phyloP scores from a whole-genome alignment of 768 basidiomycete species.

The Ramaria sp. region DNA sequence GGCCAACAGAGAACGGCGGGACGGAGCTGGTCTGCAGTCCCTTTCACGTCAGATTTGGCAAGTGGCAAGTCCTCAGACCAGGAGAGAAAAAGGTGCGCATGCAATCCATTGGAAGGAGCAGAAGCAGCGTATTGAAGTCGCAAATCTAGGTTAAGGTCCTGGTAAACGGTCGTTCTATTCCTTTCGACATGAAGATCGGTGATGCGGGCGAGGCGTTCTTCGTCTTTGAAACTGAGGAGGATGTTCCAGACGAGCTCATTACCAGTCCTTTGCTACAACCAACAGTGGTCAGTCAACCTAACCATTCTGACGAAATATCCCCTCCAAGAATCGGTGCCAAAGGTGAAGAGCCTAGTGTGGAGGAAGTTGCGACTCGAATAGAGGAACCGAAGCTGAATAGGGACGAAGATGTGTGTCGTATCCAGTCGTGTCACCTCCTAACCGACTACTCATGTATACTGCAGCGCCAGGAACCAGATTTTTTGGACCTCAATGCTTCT shows the following conservation, averaged over 20 bases:
- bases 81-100: constrained; percentile 77
- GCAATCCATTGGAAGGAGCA: background rate
- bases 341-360: constrained; percentile 17
- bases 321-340: constrained; percentile 29
- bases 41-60: constrained; percentile 96
- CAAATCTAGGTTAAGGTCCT: constrained; percentile 66
- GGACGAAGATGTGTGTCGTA: background rate
- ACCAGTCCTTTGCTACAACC: constrained; percentile 75
- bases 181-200: constrained; percentile 97
- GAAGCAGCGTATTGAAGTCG: constrained; percentile 3
- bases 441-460: background rate
- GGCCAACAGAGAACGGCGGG: constrained; percentile 49
- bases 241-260: constrained; percentile 86
- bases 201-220: constrained; percentile 99
- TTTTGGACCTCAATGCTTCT: constrained; percentile 67
- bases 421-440: background rate
- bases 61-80: constrained; percentile 89
- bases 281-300: constrained; percentile 40
- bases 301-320: constrained; percentile 18
- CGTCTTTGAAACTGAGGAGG: constrained; percentile 92
- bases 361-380: constrained; percentile 8
- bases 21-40: constrained; percentile 81
- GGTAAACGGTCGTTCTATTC: constrained; percentile 77
- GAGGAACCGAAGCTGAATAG: background rate
- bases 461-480: constrained; percentile 53